These are phyloP conservation scores for Theobroma cacao DNA, from an alignment of 345 rosid genomes.

Conservation along the genomic window DNA sequence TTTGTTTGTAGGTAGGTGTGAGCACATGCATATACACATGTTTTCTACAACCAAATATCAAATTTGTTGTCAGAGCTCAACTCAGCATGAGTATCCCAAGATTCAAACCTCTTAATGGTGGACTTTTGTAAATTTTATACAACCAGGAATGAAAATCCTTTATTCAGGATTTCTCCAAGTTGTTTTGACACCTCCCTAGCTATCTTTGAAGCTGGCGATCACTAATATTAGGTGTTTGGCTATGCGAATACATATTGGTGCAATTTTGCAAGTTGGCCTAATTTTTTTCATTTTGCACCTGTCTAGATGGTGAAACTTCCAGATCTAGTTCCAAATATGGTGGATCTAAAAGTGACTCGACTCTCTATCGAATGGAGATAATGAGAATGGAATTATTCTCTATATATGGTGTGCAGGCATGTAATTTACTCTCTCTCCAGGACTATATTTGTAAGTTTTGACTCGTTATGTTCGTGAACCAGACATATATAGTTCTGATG, in stretches of 20 bases:
- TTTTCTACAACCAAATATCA: not conserved
- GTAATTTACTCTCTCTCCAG: slow-evolving; percentile 19
- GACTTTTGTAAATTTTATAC: not conserved
- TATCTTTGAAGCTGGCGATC: not conserved
- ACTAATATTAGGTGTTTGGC: not conserved
- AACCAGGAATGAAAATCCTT: not conserved
- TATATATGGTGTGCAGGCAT: slow-evolving; percentile 76
- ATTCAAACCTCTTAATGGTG: not conserved
- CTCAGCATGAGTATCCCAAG: not conserved
- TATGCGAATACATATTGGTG: not conserved
- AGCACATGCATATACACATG: not conserved
- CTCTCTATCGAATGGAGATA: slow-evolving; percentile 72
- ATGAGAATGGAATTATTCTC: slow-evolving; percentile 81
- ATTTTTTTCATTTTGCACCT: slow-evolving; percentile 4
- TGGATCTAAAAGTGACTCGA: slow-evolving; percentile 43
- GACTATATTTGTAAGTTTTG: slow-evolving; percentile 9
- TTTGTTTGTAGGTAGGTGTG: not conserved
- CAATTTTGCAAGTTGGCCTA: not conserved
- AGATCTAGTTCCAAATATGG: slow-evolving; percentile 41
- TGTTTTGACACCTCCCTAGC: not conserved
- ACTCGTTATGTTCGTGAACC: not conserved
- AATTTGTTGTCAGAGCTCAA: not conserved
- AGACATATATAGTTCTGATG: not conserved
- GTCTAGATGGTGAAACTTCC: slow-evolving; percentile 54
- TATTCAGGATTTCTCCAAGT: not conserved